phyloP scores from a whole-genome alignment of 192 early-diverging fungal genomes.

The Backusella macrospora region DNA sequence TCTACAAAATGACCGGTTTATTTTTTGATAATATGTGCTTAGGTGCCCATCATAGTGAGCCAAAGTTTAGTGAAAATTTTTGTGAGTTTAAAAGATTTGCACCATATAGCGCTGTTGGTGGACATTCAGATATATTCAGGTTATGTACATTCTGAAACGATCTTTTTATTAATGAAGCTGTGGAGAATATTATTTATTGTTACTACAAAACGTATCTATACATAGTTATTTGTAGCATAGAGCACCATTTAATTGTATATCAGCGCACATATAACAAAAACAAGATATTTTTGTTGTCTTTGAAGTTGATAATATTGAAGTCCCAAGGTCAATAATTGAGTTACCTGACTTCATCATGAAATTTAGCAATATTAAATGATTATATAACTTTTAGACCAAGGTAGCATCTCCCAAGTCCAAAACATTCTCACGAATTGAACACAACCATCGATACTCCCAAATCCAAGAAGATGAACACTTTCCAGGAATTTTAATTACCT shows the following conservation, averaged over 20 bases:
- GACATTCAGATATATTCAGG: conserved; percentile 11
- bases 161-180: conserved; percentile 9
- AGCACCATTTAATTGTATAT: conserved; percentile 23
- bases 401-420: no score
- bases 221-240: conserved; percentile 17
- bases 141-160: conserved; percentile 15
- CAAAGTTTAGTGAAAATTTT: conserved; percentile 17
- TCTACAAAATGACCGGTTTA: no score
- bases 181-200: conserved; percentile 21
- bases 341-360: neutral
- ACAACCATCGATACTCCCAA: neutral
- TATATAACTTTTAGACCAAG: neutral
- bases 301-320: conserved; percentile 19
- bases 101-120: conserved; percentile 16
- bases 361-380: conserved; percentile 6
- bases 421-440: conserved; percentile 7
- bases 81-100: no score
- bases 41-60: conserved; percentile 21
- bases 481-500: conserved; percentile 1
- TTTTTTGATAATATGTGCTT: no score
- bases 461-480: conserved; percentile 12
- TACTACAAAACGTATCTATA: conserved; percentile 22
- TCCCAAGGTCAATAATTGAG: conserved; percentile 9
- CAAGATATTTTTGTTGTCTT: conserved; percentile 13
- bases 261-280: conserved; percentile 1